phyloP scores from a whole-genome alignment of 495 filamentous ascomycete species.

The Aspergillus carlsbadensis region DNA sequence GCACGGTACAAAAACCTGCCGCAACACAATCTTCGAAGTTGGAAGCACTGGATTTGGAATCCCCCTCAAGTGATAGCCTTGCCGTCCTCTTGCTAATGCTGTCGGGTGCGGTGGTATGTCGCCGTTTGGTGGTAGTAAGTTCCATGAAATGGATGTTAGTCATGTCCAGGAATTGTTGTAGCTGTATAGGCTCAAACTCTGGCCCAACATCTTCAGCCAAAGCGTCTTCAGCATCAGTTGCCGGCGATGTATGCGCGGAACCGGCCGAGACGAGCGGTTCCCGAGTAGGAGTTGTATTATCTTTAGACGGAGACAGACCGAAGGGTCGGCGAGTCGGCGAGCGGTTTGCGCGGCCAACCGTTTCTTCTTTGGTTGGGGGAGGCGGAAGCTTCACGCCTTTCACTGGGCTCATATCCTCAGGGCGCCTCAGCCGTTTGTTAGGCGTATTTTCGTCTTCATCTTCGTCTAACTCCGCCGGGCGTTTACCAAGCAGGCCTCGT shows the following conservation, averaged over 20 bases:
- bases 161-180: slow-evolving; percentile 92
- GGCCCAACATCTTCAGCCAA: slow-evolving; percentile 22
- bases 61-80: slow-evolving; percentile 38
- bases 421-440: slow-evolving; percentile 63
- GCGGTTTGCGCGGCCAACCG: slow-evolving; percentile 54
- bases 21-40: slow-evolving; percentile 76
- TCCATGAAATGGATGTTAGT: slow-evolving; percentile 98
- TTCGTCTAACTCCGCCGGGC: slow-evolving; percentile 68
- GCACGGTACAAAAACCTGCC: slow-evolving; percentile 86
- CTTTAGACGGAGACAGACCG: slow-evolving; percentile 33
- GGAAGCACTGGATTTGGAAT: slow-evolving; percentile 38
- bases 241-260: slow-evolving; percentile 28
- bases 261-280: slow-evolving; percentile 22
- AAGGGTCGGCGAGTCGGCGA: slow-evolving; percentile 41
- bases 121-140: slow-evolving; percentile 83
- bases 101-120: slow-evolving; percentile 74
- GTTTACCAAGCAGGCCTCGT: slow-evolving; percentile 70
- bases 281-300: slow-evolving; percentile 37
- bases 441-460: slow-evolving; percentile 63
- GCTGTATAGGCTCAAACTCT: slow-evolving; percentile 68
- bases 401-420: slow-evolving; percentile 66
- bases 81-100: slow-evolving; percentile 40
- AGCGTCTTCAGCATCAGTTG: slow-evolving; percentile 15
- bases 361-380: slow-evolving; percentile 64
- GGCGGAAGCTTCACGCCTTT: slow-evolving; percentile 69